Evolutionary conservation across 495 filamentous ascomycete species (phyloP).

Genomic region (Melanomma pulvis-pyrius): DNA sequence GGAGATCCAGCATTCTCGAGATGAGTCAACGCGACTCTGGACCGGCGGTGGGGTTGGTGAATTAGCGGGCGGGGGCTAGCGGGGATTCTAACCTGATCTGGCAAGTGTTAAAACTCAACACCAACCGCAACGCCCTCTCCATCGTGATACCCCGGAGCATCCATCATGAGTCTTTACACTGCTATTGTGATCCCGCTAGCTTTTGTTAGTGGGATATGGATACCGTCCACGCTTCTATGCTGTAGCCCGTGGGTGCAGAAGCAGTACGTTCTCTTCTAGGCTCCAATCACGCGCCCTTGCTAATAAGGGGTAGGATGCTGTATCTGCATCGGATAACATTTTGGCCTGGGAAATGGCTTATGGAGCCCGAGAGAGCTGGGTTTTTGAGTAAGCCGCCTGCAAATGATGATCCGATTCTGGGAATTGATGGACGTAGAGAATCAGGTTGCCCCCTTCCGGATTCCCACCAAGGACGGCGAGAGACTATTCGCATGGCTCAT

Average conservation of each 20-base stretch:
- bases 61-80: not conserved
- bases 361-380: conserved; percentile 32
- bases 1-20: too few species aligned
- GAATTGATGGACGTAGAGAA: conserved; percentile 46
- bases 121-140: not conserved
- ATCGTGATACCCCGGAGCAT: not conserved
- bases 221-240: conserved; percentile 31
- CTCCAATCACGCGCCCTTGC: conserved; percentile 62
- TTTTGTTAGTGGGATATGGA: conserved; percentile 33
- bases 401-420: conserved; percentile 53
- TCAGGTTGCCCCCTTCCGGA: conserved; percentile 69
- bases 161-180: conserved; percentile 10
- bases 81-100: not conserved
- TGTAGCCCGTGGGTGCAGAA: conserved; percentile 56
- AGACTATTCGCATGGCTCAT: conserved; percentile 73
- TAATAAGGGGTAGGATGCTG: conserved; percentile 52
- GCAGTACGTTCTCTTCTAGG: conserved; percentile 59
- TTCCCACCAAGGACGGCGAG: conserved; percentile 60
- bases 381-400: conserved; percentile 52
- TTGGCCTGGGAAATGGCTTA: conserved; percentile 32
- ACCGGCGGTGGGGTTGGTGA: not conserved
- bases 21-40: too few species aligned
- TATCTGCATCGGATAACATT: conserved; percentile 35
- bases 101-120: not conserved
- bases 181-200: conserved; percentile 12